Base-by-base conservation (phyloP, 2,329 filamentous ascomycete species). In the Cladophialophora yegresii region DNA sequence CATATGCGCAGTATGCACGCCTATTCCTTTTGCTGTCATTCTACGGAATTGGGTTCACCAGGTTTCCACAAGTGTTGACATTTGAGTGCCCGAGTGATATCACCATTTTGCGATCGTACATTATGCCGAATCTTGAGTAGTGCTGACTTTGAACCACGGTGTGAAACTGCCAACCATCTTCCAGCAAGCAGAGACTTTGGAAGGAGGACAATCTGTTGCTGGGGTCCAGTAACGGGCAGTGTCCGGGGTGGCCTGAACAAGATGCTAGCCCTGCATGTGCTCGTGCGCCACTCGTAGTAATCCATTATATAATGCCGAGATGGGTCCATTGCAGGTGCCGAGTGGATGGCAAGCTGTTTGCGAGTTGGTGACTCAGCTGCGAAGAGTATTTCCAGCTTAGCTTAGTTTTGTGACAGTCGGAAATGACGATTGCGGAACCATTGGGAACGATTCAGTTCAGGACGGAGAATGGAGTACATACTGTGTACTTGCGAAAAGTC, bases 261-360 rank as follows among this genome's bases (percentile, higher is more conserved):
- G 36, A 43, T 43, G 36, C 36, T 13, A 4, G 36, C 36, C 6
- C 36, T 40, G 36, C 36, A 40, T n/a, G 36, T 43, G 16, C 36
- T 43, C 47, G 2, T 26, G 20, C 13, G 3, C n/a, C n/a, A n/a
- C n/a, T n/a, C 4, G 10, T 10, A 10, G 20, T 58, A 58, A 58
- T 28, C 36, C 40, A 43, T 58, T 58, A 58, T 30, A 49, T 58
- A 58, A 58, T 58, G 55, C 22, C 47, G 47, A 50, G 20, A 26
- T 22, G 47, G 47, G 47, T 23, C 47, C 9, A 9, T 26, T 50
- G 47, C 47, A 28, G 16, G 7, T 2, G 36, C 36, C 6, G 16
- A 43, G 36, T 43, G 36, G 36, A 6, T 28, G 26, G 36, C 36
- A 43, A 43, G 36, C 36, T 8, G 36, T 43, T 12, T 50, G 43